A percentile compares a stretch with the other conserved stretches of the same genome.
phyloP scores from a whole-genome alignment of 345 rosid species.

The Populus pruinosa region DNA sequence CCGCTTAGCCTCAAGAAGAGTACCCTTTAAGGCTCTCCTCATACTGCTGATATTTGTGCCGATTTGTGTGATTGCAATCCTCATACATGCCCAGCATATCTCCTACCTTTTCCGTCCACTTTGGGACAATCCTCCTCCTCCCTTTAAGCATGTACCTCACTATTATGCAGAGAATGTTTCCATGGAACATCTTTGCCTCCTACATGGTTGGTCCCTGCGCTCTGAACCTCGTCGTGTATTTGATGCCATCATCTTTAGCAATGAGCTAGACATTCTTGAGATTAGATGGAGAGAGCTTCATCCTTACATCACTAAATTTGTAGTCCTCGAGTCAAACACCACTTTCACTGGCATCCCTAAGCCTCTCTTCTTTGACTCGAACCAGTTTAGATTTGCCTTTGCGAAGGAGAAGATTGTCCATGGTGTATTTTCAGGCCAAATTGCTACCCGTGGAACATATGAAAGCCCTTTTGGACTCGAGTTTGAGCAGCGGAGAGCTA shows the following conservation, averaged over 20 bases:
- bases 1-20: constrained; percentile 35
- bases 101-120: constrained; percentile 78
- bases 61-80: constrained; percentile 48
- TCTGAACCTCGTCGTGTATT: constrained; percentile 58
- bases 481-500: constrained; percentile 51
- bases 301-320: constrained; percentile 65
- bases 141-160: constrained; percentile 71
- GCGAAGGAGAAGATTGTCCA: constrained; percentile 60
- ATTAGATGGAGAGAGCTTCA: constrained; percentile 75
- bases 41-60: constrained; percentile 46
- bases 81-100: constrained; percentile 41
- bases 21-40: constrained; percentile 30
- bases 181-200: constrained; percentile 67
- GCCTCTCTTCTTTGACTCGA: constrained; percentile 58
- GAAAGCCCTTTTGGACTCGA: constrained; percentile 71
- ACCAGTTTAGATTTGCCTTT: constrained; percentile 54
- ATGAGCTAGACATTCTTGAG: constrained; percentile 81
- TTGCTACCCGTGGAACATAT: constrained; percentile 27
- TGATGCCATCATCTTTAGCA: constrained; percentile 81
- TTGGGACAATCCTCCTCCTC: constrained; percentile 80
- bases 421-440: constrained; percentile 55
- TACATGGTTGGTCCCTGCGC: constrained; percentile 81
- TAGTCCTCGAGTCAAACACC: constrained; percentile 76
- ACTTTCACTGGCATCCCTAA: constrained; percentile 90
- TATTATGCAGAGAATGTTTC: constrained; percentile 92